Percentiles rank a stretch among this genome's conserved stretches.
Evolutionary conservation across 139 green algal genomes (phyloP).

Genomic region (Chlorella sp.): DNA sequence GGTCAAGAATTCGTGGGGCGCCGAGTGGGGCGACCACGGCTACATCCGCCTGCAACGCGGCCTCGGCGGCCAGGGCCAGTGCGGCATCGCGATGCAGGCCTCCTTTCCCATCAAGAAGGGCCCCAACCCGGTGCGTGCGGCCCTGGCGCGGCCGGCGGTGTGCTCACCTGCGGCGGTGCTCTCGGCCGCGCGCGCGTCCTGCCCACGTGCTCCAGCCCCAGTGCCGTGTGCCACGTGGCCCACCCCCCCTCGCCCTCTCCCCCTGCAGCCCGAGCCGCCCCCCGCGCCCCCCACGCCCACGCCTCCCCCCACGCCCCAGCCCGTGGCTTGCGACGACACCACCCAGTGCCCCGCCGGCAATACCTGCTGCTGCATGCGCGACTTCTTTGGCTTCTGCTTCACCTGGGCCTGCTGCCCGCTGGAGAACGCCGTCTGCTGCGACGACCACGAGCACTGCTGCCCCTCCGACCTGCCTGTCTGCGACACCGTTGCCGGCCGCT

Average conservation of each 20-base stretch:
- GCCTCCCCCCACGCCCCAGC: conserved; percentile 45
- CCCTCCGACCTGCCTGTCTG: conserved; percentile 86
- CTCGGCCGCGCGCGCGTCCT: too few species aligned
- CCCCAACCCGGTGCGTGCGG: conserved; percentile 79
- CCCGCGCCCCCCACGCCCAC: conserved; percentile 33
- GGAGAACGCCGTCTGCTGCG: conserved; percentile 86
- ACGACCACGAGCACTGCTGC: conserved; percentile 96
- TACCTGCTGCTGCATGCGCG: conserved; percentile 90
- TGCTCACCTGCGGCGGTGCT: too few species aligned
- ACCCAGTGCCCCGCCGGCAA: conserved; percentile 63
- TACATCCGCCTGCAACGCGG: conserved; percentile 77
- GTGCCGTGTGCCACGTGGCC: too few species aligned
- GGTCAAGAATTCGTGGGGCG: conserved; percentile 97
- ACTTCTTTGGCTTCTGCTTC: conserved; percentile 78
- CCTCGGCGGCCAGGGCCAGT: conserved; percentile 68
- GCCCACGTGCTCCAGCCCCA: too few species aligned
- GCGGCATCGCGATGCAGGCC: conserved; percentile 86
- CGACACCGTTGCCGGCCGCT: conserved; percentile 65
- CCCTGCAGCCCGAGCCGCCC: conserved; percentile 36
- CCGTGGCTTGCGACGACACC: conserved; percentile 73
- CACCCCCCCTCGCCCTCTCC: too few species aligned
- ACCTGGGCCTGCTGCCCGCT: conserved; percentile 95
- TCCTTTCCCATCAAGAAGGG: conserved; percentile 91
- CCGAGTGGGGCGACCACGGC: conserved; percentile 86
- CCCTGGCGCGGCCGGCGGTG: too few species aligned